Base-by-base conservation (phyloP, 768 basidiomycete species). In the Rhodotorula graminis region DNA sequence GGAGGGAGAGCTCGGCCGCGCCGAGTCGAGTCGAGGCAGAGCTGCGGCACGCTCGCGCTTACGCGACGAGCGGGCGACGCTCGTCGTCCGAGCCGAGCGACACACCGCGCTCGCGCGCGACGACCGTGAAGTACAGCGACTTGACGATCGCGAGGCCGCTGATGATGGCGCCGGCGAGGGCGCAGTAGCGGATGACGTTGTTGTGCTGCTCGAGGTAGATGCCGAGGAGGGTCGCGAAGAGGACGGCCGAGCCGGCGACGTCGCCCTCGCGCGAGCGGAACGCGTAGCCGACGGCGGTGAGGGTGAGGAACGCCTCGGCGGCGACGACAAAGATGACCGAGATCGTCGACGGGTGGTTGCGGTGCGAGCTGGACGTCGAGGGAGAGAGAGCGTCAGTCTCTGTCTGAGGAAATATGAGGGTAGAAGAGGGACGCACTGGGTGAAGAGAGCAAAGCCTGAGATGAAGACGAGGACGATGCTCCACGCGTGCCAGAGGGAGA, bases 251-350 rank as follows among this genome's bases (percentile, higher is more conserved):
- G 4, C 91, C 96, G 7, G 93, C 91, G 37, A 97, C 85, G 80
- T 98, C 96, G 69, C 95, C 95, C 80, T 94, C 91, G 3, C 86
- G 83, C 21, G 88, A 88, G 31, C 91, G 90, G 85, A 95, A 95
- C 50, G 94, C 91, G 81, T 99, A 99, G 4, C 92, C 90, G n/a
- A 88, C 52, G 11, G 73, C 47, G 2, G 76, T 78, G 46, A 53
- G 61, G 27, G 69, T 76, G 50, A 72, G 68, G 69, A 61, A 70
- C 37, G 63, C 66, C 61, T 70, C 68, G 19, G 74, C 71, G 42
- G 97, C 87, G 87, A 96, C 93, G 70, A 93, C 95, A 77, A 94
- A 58, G 79, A 95, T 88, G 79, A 94, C 93, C 79, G 92, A 94
- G 89, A 91, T 93, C 69, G 93, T 82, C 53, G 64, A 72, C 78